Conservation (phyloP, 495 filamentous ascomycete genomes). For the Talaromyces thailandensis region DNA sequence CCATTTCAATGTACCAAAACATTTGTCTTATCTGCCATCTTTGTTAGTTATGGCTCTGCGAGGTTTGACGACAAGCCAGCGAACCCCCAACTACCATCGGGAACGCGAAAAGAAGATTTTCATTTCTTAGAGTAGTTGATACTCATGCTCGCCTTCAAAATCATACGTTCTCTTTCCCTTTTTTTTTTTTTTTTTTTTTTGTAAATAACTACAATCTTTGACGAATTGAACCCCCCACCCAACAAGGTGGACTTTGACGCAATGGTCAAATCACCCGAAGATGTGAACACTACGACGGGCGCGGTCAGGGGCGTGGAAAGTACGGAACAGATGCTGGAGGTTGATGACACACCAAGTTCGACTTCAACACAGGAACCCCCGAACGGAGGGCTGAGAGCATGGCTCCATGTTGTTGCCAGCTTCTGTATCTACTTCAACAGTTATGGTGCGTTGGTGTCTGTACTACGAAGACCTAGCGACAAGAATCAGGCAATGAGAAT, state of each 20-base stretch:
- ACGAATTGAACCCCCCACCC: neutral
- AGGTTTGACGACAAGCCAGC: neutral
- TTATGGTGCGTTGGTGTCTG: conserved; percentile 8
- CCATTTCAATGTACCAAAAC: neutral
- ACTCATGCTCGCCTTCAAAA: neutral
- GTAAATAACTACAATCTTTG: neutral
- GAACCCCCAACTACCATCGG: neutral
- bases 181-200: neutral
- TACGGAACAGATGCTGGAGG: neutral
- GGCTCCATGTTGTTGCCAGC: conserved; percentile 34
- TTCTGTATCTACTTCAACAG: conserved; percentile 29
- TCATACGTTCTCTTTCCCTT: neutral
- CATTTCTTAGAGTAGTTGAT: neutral
- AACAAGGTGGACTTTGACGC: neutral
- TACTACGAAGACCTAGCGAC: neutral
- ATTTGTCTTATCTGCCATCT: neutral
- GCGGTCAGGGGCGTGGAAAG: neutral
- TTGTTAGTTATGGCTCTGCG: neutral
- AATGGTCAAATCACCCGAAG: neutral
- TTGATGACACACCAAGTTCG: neutral
- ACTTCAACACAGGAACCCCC: neutral
- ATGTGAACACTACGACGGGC: neutral
- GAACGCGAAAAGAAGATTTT: neutral
- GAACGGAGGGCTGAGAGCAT: conserved; percentile 32
- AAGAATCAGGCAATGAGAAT: neutral